Base-by-base conservation (phyloP, 225 moss, liverwort and hornwort species). In the Polytrichum formosum region DNA sequence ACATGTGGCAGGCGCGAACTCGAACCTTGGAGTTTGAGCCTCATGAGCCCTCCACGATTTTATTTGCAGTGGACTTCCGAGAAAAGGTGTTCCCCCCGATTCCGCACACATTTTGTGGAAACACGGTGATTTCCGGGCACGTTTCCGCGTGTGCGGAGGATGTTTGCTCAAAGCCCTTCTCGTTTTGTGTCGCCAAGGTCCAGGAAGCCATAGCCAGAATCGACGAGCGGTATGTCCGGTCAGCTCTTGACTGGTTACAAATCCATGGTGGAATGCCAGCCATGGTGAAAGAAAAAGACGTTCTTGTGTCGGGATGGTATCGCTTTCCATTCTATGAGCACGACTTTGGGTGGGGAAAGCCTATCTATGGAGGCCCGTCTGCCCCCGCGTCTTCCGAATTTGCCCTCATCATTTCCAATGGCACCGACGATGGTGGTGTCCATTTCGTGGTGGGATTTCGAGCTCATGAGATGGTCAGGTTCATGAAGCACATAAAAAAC, bases 301-400 rank as follows among this genome's bases (percentile, higher is more conserved):
- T 79, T 31, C 1, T 85, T 1, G 67, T 85, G 19, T 81, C 88
- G 2, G 74, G 79, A 10, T 88, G 88, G 85, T 80, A 75, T 72
- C 72, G 73, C 66, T 28, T 88, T 7, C 79, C 84, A 2, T 82
- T 88, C 53, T 77, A 88, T 29, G 75, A 84, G 20, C 81, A 81
- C 19, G 84, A 88, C 64, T 88, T 72, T 35, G 85, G 85, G 55
- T 88, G 85, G 88, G 85, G 88, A 17, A 75, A 72, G 61, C 88
- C 88, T 18, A 58, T 80, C 22, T 79, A 82, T 22, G 62, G 56
- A 0, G 88, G 82, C 5, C 85, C 85, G 23, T 72, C 80, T 2
- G 46, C 37, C 0, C 77, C 70, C 6, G 63, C 54, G 4, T 67
- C 68, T 7, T 20, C 58, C 5, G 23, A 58, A 58, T 85, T 68